Evolutionary conservation across 768 basidiomycete genomes (phyloP).

Genomic region (Boletus sensibilis): DNA sequence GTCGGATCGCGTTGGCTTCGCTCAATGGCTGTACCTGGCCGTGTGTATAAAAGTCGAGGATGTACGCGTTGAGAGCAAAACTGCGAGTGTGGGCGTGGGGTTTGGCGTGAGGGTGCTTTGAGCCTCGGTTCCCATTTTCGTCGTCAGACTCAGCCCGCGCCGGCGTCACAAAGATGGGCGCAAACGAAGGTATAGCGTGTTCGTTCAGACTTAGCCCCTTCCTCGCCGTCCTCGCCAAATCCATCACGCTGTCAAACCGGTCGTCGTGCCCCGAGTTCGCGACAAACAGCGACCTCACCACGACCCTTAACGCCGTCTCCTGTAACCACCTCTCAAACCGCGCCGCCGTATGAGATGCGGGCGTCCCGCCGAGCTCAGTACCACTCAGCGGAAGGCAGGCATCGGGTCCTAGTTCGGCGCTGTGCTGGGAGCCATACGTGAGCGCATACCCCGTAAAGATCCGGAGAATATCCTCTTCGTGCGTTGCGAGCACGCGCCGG

Average conservation of each 20-base stretch:
- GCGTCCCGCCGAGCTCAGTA: slow-evolving; percentile 19
- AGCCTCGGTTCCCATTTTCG: not conserved
- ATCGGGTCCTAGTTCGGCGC: slow-evolving; percentile 42
- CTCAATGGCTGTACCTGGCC: slow-evolving; percentile 52
- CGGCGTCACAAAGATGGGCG: slow-evolving; percentile 29
- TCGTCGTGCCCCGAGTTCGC: slow-evolving; percentile 69
- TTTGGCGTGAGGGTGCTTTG: not conserved
- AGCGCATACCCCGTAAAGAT: slow-evolving; percentile 58
- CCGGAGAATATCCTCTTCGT: slow-evolving; percentile 48
- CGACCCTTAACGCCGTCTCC: slow-evolving; percentile 36
- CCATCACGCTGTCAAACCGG: slow-evolving; percentile 46
- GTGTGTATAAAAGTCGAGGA: slow-evolving; percentile 68
- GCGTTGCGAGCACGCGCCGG: slow-evolving; percentile 40
- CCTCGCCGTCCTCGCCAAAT: slow-evolving; percentile 52
- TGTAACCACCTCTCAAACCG: slow-evolving; percentile 39
- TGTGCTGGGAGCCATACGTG: slow-evolving; percentile 45
- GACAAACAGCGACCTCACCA: slow-evolving; percentile 59
- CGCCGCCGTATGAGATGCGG: slow-evolving; percentile 5
- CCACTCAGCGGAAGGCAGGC: slow-evolving; percentile 49
- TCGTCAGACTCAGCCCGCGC: slow-evolving; percentile 12
- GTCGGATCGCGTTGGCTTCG: slow-evolving; percentile 55
- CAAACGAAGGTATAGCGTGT: slow-evolving; percentile 59
- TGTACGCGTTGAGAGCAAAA: slow-evolving; percentile 57
- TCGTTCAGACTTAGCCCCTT: slow-evolving; percentile 55
- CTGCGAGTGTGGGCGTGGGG: not conserved